Conservation (phyloP, 805 yeast genomes). For the Ogataea kodamae region DNA sequence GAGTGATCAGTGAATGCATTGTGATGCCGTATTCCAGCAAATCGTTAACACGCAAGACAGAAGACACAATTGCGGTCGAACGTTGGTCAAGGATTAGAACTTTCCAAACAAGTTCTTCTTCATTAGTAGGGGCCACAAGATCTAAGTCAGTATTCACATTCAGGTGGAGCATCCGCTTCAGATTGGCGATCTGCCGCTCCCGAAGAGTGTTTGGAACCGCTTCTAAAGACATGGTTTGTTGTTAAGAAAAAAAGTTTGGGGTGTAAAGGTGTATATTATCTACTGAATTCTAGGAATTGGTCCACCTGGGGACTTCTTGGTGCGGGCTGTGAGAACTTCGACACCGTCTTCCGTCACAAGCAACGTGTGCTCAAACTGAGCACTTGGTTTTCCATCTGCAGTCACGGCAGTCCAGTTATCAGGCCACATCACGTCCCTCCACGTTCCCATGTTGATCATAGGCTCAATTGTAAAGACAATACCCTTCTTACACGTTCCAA, state of each 20-base stretch:
- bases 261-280: slow-evolving; percentile 3
- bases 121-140: slow-evolving; percentile 47
- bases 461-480: slow-evolving; percentile 97
- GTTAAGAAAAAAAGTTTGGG: slow-evolving; percentile 6
- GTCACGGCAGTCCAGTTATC: slow-evolving; percentile 97
- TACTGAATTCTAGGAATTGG: slow-evolving; percentile 49
- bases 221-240: slow-evolving; percentile 21
- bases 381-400: slow-evolving; percentile 82
- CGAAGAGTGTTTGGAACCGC: slow-evolving; percentile 22
- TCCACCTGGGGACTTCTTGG: slow-evolving; percentile 85
- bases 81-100: slow-evolving; percentile 77
- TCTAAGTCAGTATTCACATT: slow-evolving; percentile 69
- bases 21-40: slow-evolving; percentile 88
- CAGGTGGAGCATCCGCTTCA: slow-evolving; percentile 83
- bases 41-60: slow-evolving; percentile 91
- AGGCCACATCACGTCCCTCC: slow-evolving; percentile 87
- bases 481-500: slow-evolving; percentile 93
- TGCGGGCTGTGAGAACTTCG: slow-evolving; percentile 84
- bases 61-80: slow-evolving; percentile 82
- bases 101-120: slow-evolving; percentile 83
- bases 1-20: slow-evolving; percentile 70
- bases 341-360: slow-evolving; percentile 91
- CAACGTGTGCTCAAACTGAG: slow-evolving; percentile 94
- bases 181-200: slow-evolving; percentile 34
- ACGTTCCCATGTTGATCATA: slow-evolving; percentile 85